These are phyloP conservation scores for Cyberlindnera lachancei DNA, from an alignment of 805 yeast genomes.

Conservation along the genomic window DNA sequence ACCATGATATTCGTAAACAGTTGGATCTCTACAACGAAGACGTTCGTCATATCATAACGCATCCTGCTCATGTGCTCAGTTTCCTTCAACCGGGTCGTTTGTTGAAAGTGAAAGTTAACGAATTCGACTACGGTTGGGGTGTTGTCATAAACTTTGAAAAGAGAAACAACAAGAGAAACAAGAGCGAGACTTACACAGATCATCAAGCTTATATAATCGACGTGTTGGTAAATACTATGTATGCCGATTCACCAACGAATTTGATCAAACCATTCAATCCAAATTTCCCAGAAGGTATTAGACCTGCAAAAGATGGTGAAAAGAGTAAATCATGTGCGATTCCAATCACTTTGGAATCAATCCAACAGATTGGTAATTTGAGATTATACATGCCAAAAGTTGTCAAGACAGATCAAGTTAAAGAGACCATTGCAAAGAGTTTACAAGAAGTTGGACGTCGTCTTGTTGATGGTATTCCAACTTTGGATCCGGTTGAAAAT, in stretches of 20 bases:
- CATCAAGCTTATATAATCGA: slow-evolving; percentile 87
- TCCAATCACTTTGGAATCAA: slow-evolving; percentile 77
- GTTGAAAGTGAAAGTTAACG: slow-evolving; percentile 52
- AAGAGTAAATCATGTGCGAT: slow-evolving; percentile 66
- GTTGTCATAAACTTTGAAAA: slow-evolving; percentile 73
- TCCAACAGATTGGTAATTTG: slow-evolving; percentile 68
- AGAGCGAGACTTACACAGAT: slow-evolving; percentile 55
- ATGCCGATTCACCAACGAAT: slow-evolving; percentile 76
- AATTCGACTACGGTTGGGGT: slow-evolving; percentile 91
- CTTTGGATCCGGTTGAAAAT: slow-evolving; percentile 81
- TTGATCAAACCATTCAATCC: slow-evolving; percentile 74
- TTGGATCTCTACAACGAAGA: slow-evolving; percentile 66
- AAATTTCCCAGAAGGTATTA: slow-evolving; percentile 76
- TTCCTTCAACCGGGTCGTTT: slow-evolving; percentile 89
- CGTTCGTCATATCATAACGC: slow-evolving; percentile 74
- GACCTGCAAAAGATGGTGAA: slow-evolving; percentile 75
- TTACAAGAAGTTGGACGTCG: slow-evolving; percentile 73
- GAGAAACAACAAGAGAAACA: slow-evolving; percentile 56
- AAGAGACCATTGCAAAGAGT: slow-evolving; percentile 59
- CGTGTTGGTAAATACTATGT: slow-evolving; percentile 74
- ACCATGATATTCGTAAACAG: slow-evolving; percentile 73
- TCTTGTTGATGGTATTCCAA: slow-evolving; percentile 87
- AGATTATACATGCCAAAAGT: slow-evolving; percentile 76
- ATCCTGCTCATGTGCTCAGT: slow-evolving; percentile 80
- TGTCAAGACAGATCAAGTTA: slow-evolving; percentile 52